phyloP scores from a whole-genome alignment of 306 rosid species.

The Prinsepia uniflora region DNA sequence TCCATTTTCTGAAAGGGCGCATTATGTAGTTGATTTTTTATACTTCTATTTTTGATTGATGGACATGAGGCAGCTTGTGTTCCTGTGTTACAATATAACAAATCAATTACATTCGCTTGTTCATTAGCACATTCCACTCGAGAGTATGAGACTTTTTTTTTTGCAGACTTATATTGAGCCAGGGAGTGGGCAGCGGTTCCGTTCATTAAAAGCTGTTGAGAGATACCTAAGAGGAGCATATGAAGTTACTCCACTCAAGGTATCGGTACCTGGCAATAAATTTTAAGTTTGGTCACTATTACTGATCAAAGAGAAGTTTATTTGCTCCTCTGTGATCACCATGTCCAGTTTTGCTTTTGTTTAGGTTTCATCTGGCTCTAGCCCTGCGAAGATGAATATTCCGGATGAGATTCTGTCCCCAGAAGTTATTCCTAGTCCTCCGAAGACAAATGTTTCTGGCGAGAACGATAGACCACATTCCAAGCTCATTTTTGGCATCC shows the following conservation, averaged over 20 bases:
- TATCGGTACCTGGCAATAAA: conserved; percentile 21
- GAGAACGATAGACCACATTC: conserved; percentile 13
- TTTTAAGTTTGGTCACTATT: conserved; percentile 12
- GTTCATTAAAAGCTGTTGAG: conserved; percentile 40
- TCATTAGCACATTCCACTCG: neutral
- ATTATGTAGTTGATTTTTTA: neutral
- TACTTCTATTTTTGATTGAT: neutral
- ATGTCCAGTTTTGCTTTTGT: conserved; percentile 21
- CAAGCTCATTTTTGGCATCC: conserved; percentile 28
- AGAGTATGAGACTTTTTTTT: neutral
- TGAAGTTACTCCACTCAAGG: conserved; percentile 34
- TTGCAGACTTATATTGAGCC: conserved; percentile 42
- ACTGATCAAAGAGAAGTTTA: conserved; percentile 11
- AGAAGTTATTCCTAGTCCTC: conserved; percentile 18
- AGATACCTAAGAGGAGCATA: conserved; percentile 31
- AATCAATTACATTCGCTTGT: neutral
- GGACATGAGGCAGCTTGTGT: neutral
- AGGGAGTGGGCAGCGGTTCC: conserved; percentile 34
- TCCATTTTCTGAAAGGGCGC: conserved; percentile 4
- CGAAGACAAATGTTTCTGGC: conserved; percentile 22
- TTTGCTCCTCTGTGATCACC: conserved; percentile 17
- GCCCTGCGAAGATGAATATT: conserved; percentile 17
- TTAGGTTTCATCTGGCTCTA: conserved; percentile 29
- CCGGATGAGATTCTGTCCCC: conserved; percentile 1
- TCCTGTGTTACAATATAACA: neutral